These are phyloP conservation scores for Beta vulgaris DNA, from an alignment of 148 eudicot species.

Conservation along the genomic window DNA sequence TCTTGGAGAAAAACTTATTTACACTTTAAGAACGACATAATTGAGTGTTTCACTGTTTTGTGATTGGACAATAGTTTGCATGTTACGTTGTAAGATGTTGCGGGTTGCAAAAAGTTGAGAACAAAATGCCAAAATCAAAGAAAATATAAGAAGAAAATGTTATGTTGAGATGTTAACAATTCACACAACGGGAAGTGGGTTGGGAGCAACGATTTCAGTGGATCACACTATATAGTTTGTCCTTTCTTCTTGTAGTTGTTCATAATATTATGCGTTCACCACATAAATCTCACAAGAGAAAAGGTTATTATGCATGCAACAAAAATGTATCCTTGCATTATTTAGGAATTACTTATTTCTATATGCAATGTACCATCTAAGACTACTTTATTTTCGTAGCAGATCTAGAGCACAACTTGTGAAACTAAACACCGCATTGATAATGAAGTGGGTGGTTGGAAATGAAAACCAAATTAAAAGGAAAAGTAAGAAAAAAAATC, in stretches of 20 bases:
- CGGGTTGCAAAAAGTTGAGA: background rate
- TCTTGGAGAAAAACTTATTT: too few relatives aligned
- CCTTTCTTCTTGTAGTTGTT: constrained; percentile 11
- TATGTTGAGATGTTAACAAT: constrained; percentile 2
- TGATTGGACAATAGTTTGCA: background rate
- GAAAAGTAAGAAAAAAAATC: too few relatives aligned
- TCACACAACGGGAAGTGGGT: background rate
- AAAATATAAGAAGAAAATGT: background rate
- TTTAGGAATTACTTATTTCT: too few relatives aligned
- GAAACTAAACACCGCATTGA: too few relatives aligned
- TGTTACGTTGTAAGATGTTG: background rate
- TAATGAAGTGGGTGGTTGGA: too few relatives aligned
- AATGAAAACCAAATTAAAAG: too few relatives aligned
- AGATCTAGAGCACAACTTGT: too few relatives aligned
- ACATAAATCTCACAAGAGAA: background rate
- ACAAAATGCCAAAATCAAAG: constrained; percentile 3
- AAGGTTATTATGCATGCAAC: background rate
- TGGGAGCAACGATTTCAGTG: constrained; percentile 6
- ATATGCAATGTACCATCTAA: too few relatives aligned
- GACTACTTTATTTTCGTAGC: background rate
- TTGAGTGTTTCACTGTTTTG: too few relatives aligned
- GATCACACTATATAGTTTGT: constrained; percentile 14
- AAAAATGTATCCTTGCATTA: background rate
- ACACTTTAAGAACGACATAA: too few relatives aligned
- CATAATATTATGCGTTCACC: background rate